These are phyloP conservation scores for Medicago arabica DNA, from an alignment of 306 rosid species.

Conservation along the genomic window DNA sequence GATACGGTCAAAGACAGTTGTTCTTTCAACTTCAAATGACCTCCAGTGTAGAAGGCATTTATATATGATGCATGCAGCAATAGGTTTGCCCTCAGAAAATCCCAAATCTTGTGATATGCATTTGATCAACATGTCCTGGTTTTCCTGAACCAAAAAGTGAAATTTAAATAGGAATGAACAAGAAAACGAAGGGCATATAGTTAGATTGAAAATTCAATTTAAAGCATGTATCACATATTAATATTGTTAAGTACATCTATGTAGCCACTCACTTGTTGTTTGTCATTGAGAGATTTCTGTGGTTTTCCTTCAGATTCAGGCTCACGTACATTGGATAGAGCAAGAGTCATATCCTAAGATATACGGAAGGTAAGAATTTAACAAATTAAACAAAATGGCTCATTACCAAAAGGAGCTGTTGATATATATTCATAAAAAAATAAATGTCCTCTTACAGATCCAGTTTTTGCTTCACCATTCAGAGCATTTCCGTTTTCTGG, in stretches of 20 bases:
- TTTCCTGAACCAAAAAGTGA: conserved; percentile 74
- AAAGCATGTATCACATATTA: conserved; percentile 36
- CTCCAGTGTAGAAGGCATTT: conserved; percentile 99
- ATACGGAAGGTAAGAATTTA: conserved; percentile 33
- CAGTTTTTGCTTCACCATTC: conserved; percentile 75
- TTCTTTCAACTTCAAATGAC: conserved; percentile 98
- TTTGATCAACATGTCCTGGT: conserved; percentile 89
- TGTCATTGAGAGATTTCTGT: conserved; percentile 96
- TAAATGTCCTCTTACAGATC: conserved; percentile 58
- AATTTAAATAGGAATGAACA: conserved; percentile 19
- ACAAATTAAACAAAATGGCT: conserved; percentile 25
- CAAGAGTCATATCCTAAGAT: conserved; percentile 80
- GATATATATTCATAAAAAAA: conserved; percentile 38
- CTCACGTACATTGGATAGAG: conserved; percentile 81
- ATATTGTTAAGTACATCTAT: conserved; percentile 36
- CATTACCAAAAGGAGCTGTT: conserved; percentile 7
- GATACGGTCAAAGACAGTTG: conserved; percentile 89
- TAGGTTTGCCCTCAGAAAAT: conserved; percentile 91
- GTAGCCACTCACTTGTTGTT: conserved; percentile 83
- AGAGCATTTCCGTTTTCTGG: conserved; percentile 86
- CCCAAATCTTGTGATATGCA: conserved; percentile 96
- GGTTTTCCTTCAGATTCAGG: conserved; percentile 99
- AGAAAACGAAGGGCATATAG: conserved; percentile 33
- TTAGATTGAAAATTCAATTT: conserved; percentile 28
- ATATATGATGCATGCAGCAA: conserved; percentile 93